A percentile compares a stretch with the other conserved stretches of the same genome.
Evolutionary conservation across 2,329 filamentous ascomycete species (phyloP).

Genomic region (Ascocoryne sarcoides): DNA sequence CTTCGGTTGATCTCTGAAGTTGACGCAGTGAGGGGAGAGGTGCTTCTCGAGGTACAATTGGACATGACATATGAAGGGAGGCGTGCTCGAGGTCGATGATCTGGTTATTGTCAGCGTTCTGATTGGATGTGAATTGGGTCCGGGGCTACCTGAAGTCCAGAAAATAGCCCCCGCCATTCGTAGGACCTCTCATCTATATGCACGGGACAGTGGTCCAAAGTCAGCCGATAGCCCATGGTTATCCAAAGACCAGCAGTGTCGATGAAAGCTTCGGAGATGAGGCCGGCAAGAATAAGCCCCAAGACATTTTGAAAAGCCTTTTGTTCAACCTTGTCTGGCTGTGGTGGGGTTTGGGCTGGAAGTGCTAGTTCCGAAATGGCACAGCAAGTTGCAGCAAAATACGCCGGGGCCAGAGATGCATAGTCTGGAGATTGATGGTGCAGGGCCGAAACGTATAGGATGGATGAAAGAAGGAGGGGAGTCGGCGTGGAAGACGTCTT

Average conservation of each 20-base stretch:
- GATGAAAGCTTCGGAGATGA: constrained; percentile 35
- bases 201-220: constrained; percentile 34
- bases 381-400: constrained; percentile 31
- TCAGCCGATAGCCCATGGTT: constrained; percentile 34
- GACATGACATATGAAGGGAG: constrained; percentile 34
- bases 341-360: constrained; percentile 25
- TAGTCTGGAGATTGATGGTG: constrained; percentile 29
- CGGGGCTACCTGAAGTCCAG: constrained; percentile 26
- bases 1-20: constrained; percentile 31
- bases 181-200: constrained; percentile 31
- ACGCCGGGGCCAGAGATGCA: constrained; percentile 31
- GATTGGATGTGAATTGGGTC: no score
- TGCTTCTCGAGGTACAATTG: constrained; percentile 33
- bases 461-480: constrained; percentile 35
- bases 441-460: constrained; percentile 34
- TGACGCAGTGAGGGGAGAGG: constrained; percentile 26
- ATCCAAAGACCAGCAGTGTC: constrained; percentile 37
- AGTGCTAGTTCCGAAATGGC: constrained; percentile 35
- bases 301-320: constrained; percentile 36
- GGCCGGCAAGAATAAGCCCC: constrained; percentile 34
- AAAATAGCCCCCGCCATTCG: constrained; percentile 35
- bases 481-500: constrained; percentile 35
- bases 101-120: constrained; percentile 15
- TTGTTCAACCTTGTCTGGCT: constrained; percentile 27
- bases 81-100: constrained; percentile 38